Evolutionary conservation across 345 rosid genomes (phyloP), one percentile per base, ranked within the genome.

Genomic region (Salix suchowensis): DNA sequence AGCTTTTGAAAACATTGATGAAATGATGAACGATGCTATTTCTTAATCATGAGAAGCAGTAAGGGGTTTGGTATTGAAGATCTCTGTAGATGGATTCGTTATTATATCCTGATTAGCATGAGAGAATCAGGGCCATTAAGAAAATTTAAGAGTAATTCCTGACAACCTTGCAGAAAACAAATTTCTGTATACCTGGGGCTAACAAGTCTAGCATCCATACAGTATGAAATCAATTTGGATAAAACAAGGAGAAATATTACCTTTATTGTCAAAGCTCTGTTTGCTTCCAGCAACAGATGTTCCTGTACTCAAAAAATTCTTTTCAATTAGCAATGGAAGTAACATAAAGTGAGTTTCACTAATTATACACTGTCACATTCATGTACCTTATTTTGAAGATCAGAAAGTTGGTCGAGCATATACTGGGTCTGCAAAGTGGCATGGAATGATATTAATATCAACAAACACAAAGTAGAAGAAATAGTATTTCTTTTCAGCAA

Each of bases 361-460:
- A 12, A 3, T 9, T 26, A 48, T 70, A 44, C 14, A 40, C 46
- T 40, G 24, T 9, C 44, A 65, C 26, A 34, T 70, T 24, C 24
- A 75, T 23, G 62, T 82, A 91, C 96, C 92, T 92, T 93, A 76
- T 81, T 88, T 82, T 93, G 98, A 78, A 96, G 97, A 88, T 96
- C 97, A 73, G 89, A 70, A 40, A 96, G 95, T 83, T 93, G 98
- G 82, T 96, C 99, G 66, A 96, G 94, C 98, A 93, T 91, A 58
- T 54, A 89, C 80, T 93, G 99, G 37, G 95, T 96, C 99, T 96
- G 87, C 79, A 77, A 72, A 58, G 30, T 3, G 16, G 34, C 55
- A 64, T 19, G n/a, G 19, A 32, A 18, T 15, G 58, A 65, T 11
- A 67, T 39, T 36, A 61, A 70, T n/a, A 37, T 34, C 21, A 5